Evolutionary conservation across 257 asterid genomes (phyloP).

Genomic region (Leptodermis oblonga): DNA sequence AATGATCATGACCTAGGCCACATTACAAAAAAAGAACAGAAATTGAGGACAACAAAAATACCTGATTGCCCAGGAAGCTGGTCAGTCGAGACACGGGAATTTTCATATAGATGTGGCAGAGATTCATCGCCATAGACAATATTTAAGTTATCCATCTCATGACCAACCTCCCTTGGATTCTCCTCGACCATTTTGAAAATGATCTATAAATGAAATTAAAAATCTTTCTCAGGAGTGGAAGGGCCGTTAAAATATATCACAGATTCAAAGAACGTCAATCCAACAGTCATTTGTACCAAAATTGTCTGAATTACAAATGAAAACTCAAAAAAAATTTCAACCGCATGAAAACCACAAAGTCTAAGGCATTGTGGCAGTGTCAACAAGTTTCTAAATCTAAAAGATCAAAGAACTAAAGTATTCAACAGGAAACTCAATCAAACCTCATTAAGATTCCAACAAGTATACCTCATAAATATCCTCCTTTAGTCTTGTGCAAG

Average conservation of each 20-base stretch:
- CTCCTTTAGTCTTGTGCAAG: constrained; percentile 87
- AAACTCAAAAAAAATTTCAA: no score
- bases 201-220: constrained; percentile 42
- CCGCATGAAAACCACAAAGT: not conserved
- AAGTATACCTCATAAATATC: constrained; percentile 83
- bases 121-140: constrained; percentile 92
- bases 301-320: not conserved
- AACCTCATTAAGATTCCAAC: constrained; percentile 2
- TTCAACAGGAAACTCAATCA: not conserved
- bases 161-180: constrained; percentile 97
- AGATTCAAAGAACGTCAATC: not conserved
- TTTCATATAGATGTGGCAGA: constrained; percentile 90
- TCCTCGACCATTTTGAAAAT: constrained; percentile 98
- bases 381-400: not conserved
- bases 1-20: not conserved
- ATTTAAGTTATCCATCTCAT: constrained; percentile 89
- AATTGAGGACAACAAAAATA: constrained; percentile 21
- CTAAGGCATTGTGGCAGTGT: not conserved
- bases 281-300: not conserved
- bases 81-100: constrained; percentile 83
- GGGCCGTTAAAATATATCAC: not conserved
- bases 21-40: not conserved
- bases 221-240: not conserved
- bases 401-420: not conserved
- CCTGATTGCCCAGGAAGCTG: constrained; percentile 98